phyloP scores from a whole-genome alignment of 371 early-diverging fungal genomes.

The Globomyces sp. region DNA sequence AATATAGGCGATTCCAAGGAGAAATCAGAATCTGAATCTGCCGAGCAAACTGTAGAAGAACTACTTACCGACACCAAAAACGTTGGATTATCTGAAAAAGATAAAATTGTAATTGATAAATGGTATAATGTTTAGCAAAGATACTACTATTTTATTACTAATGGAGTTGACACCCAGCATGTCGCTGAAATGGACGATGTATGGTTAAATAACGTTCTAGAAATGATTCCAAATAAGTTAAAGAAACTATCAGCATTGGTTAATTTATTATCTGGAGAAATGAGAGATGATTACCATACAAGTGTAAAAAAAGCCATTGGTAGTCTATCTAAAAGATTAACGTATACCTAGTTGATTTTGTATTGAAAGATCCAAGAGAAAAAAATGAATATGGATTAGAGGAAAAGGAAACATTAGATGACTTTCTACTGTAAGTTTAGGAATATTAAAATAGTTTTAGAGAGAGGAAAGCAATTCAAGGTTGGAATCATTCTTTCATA shows the following conservation, averaged over 20 bases:
- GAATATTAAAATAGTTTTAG: constrained; percentile 14
- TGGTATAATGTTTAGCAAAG: constrained; percentile 42
- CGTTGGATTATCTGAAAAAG: constrained; percentile 1
- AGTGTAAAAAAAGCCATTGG: constrained; percentile 61
- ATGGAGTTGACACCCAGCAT: constrained; percentile 56
- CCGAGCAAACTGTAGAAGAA: constrained; percentile 8
- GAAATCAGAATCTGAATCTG: constrained; percentile 7
- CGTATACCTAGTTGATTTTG: constrained; percentile 47
- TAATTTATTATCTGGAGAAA: constrained; percentile 42
- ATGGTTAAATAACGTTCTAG: constrained; percentile 54
- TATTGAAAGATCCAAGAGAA: constrained; percentile 52
- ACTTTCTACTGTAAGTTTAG: constrained; percentile 32
- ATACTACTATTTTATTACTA: constrained; percentile 58
- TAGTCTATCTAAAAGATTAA: constrained; percentile 11
- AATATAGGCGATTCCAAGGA: constrained; percentile 5
- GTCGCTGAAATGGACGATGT: constrained; percentile 56
- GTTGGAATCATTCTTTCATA: constrained; percentile 41
- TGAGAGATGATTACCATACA: constrained; percentile 60
- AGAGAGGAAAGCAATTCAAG: constrained; percentile 43
- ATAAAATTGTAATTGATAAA: constrained; percentile 8
- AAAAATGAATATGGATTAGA: constrained; percentile 31
- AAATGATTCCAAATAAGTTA: constrained; percentile 37
- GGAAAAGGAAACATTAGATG: constrained; percentile 25
- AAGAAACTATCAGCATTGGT: constrained; percentile 36
- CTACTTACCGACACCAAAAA: constrained; percentile 1